These are phyloP conservation scores for Vinca minor DNA, from an alignment of 257 asterid species.

Conservation along the genomic window DNA sequence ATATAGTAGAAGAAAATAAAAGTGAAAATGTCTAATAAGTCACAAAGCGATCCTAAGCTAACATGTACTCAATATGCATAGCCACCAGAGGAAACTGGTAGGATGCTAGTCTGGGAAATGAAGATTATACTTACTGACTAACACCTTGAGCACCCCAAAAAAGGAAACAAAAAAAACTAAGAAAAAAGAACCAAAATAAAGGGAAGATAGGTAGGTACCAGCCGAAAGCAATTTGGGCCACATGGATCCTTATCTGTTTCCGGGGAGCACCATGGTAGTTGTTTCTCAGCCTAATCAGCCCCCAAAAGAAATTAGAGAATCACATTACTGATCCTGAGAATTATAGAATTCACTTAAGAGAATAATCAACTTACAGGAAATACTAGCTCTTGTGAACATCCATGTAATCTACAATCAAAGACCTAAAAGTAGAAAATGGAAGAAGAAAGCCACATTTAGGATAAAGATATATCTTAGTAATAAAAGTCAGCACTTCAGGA, in stretches of 20 bases:
- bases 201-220: too few species aligned
- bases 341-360: slow-evolving; percentile 9
- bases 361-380: slow-evolving; percentile 56
- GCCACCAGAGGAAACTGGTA: neutral
- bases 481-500: neutral
- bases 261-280: slow-evolving; percentile 35
- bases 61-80: neutral
- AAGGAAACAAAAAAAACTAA: too few species aligned
- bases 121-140: neutral
- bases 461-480: neutral
- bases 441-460: slow-evolving; percentile 8
- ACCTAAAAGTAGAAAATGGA: slow-evolving; percentile 46
- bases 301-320: slow-evolving; percentile 5
- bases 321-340: slow-evolving; percentile 15
- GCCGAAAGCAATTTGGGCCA: slow-evolving; percentile 62
- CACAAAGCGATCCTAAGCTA: neutral
- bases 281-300: slow-evolving; percentile 52
- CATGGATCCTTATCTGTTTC: slow-evolving; percentile 65
- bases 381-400: slow-evolving; percentile 88
- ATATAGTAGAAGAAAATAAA: neutral
- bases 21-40: neutral
- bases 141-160: slow-evolving; percentile 12
- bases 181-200: too few species aligned
- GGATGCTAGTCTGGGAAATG: neutral
- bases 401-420: slow-evolving; percentile 87